These are phyloP conservation scores for Cenchrus americanus DNA, from an alignment of 176 grass and related monocot species.

Conservation along the genomic window DNA sequence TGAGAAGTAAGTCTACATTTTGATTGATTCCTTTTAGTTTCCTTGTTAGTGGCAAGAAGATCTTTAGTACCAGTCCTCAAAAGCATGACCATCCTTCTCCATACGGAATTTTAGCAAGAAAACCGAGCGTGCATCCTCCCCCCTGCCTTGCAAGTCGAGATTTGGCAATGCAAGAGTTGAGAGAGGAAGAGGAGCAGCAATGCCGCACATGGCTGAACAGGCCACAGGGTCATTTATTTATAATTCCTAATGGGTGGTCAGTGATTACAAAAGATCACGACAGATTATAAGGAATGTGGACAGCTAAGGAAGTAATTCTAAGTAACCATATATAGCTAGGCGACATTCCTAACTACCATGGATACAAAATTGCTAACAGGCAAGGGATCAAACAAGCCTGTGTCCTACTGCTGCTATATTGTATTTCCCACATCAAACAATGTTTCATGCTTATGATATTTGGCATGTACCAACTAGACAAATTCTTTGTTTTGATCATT, in stretches of 20 bases:
- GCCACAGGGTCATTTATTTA: neutral
- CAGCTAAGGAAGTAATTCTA: neutral
- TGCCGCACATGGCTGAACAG: neutral
- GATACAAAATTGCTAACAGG: neutral
- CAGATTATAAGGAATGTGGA: neutral
- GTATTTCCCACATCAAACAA: constrained; percentile 14
- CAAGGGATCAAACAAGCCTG: neutral
- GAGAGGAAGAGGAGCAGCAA: neutral
- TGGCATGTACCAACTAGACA: constrained; percentile 7
- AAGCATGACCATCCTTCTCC: neutral
- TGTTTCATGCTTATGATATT: constrained; percentile 18
- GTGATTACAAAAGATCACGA: neutral
- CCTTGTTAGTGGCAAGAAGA: neutral
- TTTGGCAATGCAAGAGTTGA: constrained; percentile 7
- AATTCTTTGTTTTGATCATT: constrained; percentile 26
- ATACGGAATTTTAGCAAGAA: neutral
- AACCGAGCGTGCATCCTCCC: neutral
- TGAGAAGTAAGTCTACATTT: constrained; percentile 66
- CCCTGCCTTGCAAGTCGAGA: neutral
- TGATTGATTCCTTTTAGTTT: neutral
- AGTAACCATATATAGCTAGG: constrained; percentile 11
- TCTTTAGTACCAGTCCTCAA: neutral
- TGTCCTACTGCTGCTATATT: neutral
- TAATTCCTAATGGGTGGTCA: neutral
- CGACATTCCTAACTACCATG: neutral